Evolutionary conservation across 176 grass and related monocot genomes (phyloP).

Genomic region (Zizania latifolia): DNA sequence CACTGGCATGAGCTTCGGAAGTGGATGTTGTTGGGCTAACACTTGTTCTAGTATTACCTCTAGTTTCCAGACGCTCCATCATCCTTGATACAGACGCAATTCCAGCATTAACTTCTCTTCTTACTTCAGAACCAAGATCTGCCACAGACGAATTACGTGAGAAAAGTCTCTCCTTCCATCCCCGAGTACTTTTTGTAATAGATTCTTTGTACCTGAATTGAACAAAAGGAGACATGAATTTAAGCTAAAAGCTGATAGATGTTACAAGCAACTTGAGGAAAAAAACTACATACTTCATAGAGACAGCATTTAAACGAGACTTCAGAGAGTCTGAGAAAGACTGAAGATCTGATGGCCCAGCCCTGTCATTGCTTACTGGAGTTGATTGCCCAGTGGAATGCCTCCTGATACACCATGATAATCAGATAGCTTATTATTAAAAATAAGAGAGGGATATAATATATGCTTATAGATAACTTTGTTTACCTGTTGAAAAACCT

Average conservation of each 20-base stretch:
- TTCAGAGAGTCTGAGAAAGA: constrained; percentile 85
- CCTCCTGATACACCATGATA: constrained; percentile 34
- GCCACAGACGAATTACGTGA: constrained; percentile 61
- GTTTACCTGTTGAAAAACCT: constrained; percentile 53
- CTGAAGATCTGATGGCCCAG: constrained; percentile 72
- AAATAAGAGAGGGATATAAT: background rate
- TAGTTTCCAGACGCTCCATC: constrained; percentile 90
- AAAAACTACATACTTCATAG: constrained; percentile 58
- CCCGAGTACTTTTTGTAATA: constrained; percentile 88
- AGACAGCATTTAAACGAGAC: constrained; percentile 78
- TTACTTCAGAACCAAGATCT: constrained; percentile 92
- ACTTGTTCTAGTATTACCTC: constrained; percentile 41
- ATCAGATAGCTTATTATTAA: constrained; percentile 4
- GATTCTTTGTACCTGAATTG: constrained; percentile 82
- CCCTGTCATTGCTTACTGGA: constrained; percentile 48
- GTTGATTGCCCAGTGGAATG: constrained; percentile 61
- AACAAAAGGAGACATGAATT: constrained; percentile 4
- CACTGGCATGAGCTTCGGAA: constrained; percentile 15
- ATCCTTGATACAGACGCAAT: constrained; percentile 85
- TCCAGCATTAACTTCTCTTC: constrained; percentile 87
- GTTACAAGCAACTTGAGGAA: background rate
- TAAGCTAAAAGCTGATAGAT: background rate
- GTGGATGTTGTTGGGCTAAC: constrained; percentile 37
- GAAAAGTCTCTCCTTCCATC: constrained; percentile 89
- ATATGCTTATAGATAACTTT: background rate